phyloP scores from a whole-genome alignment of 495 filamentous ascomycete species.

The Hypoxylon rickii region DNA sequence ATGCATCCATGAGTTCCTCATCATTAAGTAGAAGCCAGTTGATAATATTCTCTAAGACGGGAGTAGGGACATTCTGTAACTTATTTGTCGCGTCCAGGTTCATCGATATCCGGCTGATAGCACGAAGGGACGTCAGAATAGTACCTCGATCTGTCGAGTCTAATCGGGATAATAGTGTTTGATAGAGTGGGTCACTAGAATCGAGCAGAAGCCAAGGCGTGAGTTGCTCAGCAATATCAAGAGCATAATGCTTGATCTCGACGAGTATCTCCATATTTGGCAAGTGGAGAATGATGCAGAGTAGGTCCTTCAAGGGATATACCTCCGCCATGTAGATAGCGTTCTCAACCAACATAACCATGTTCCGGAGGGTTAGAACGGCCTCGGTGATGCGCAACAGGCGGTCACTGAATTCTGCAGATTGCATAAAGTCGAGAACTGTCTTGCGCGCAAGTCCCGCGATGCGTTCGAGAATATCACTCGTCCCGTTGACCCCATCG shows the following conservation, averaged over 20 bases:
- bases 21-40: constrained; percentile 87
- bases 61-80: constrained; percentile 69
- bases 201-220: constrained; percentile 77
- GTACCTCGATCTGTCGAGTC: constrained; percentile 78
- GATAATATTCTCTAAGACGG: constrained; percentile 69
- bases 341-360: constrained; percentile 89
- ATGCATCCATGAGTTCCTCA: constrained; percentile 83
- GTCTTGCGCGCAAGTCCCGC: constrained; percentile 54
- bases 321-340: constrained; percentile 77
- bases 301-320: constrained; percentile 73
- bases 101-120: constrained; percentile 86
- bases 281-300: constrained; percentile 79
- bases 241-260: constrained; percentile 87
- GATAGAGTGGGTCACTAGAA: constrained; percentile 74
- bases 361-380: constrained; percentile 85
- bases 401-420: constrained; percentile 69
- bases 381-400: constrained; percentile 83
- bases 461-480: constrained; percentile 73
- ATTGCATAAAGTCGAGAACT: constrained; percentile 73
- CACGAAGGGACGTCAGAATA: constrained; percentile 81
- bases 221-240: constrained; percentile 92
- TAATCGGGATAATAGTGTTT: constrained; percentile 71
- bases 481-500: constrained; percentile 77
- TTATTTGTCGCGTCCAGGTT: constrained; percentile 77
- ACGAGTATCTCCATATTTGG: constrained; percentile 74